Conservation (phyloP, 2,329 filamentous ascomycete species). For the Claviceps purpurea region DNA sequence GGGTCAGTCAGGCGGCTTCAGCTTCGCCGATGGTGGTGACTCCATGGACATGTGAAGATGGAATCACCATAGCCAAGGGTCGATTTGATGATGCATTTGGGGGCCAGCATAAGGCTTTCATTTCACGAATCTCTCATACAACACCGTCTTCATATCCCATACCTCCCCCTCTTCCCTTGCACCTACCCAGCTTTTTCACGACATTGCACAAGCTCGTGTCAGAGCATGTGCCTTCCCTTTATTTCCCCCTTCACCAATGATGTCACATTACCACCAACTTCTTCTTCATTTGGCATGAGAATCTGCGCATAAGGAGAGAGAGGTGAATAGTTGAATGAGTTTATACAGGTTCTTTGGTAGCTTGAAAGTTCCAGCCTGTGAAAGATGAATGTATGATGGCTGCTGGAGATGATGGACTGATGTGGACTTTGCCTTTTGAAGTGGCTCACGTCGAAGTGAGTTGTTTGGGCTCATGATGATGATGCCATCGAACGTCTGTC, state of each 20-base stretch:
- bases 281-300: slow-evolving; percentile 19
- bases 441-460: slow-evolving; percentile 10
- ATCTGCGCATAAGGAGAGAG: slow-evolving; percentile 16
- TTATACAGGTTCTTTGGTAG: slow-evolving; percentile 41
- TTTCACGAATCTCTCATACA: neutral
- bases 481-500: neutral
- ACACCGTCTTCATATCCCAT: slow-evolving; percentile 5
- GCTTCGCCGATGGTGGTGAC: slow-evolving; percentile 66
- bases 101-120: neutral
- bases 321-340: slow-evolving; percentile 13
- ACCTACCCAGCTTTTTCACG: neutral
- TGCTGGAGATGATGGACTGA: slow-evolving; percentile 10
- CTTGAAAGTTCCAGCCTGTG: slow-evolving; percentile 51
- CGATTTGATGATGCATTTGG: neutral
- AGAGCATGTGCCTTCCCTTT: slow-evolving; percentile 11
- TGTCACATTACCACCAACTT: slow-evolving; percentile 17
- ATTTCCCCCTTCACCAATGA: slow-evolving; percentile 15
- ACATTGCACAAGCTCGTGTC: slow-evolving; percentile 10
- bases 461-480: slow-evolving; percentile 5
- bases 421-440: slow-evolving; percentile 1
- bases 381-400: slow-evolving; percentile 13
- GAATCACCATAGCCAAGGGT: neutral
- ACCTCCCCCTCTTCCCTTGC: slow-evolving; percentile 3
- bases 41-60: slow-evolving; percentile 51
- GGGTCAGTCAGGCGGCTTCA: slow-evolving; percentile 68